phyloP scores from a whole-genome alignment of 371 early-diverging fungal species.

The Apophysomyces variabilis region DNA sequence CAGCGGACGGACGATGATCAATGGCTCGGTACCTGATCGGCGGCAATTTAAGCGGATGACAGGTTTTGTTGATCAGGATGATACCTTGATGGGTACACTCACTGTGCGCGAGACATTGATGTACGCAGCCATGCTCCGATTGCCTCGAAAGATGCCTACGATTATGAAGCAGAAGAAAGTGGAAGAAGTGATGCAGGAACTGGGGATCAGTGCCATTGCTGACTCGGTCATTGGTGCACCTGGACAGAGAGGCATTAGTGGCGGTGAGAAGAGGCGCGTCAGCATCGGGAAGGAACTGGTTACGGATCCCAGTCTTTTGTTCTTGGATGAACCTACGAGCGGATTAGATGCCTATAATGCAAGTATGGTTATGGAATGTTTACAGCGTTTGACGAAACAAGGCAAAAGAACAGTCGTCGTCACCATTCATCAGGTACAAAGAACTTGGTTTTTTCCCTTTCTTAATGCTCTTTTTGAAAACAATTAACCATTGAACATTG shows the following conservation, averaged over 20 bases:
- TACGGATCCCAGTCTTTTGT: conserved; percentile 82
- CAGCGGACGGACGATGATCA: conserved; percentile 87
- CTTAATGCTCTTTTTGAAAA: too few species aligned
- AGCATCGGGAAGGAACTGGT: conserved; percentile 92
- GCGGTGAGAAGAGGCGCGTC: conserved; percentile 94
- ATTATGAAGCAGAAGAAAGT: conserved; percentile 61
- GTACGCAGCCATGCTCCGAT: conserved; percentile 82
- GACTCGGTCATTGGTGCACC: conserved; percentile 69
- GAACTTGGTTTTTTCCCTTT: too few species aligned
- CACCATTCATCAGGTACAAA: conserved; percentile 75
- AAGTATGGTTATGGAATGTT: conserved; percentile 74
- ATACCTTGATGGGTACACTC: conserved; percentile 81
- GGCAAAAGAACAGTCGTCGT: conserved; percentile 74
- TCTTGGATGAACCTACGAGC: conserved; percentile 90
- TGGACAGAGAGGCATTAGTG: conserved; percentile 82
- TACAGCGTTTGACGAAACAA: conserved; percentile 66
- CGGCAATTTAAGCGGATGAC: conserved; percentile 64
- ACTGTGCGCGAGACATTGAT: conserved; percentile 92
- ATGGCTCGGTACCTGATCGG: conserved; percentile 68
- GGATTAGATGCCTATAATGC: conserved; percentile 92
- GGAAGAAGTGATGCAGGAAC: conserved; percentile 67
- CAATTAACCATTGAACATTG: too few species aligned
- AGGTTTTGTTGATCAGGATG: conserved; percentile 95
- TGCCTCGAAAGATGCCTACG: conserved; percentile 66
- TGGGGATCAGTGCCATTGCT: conserved; percentile 71